phyloP scores from a whole-genome alignment of 345 rosid genomes.

The Citrus sp. region DNA sequence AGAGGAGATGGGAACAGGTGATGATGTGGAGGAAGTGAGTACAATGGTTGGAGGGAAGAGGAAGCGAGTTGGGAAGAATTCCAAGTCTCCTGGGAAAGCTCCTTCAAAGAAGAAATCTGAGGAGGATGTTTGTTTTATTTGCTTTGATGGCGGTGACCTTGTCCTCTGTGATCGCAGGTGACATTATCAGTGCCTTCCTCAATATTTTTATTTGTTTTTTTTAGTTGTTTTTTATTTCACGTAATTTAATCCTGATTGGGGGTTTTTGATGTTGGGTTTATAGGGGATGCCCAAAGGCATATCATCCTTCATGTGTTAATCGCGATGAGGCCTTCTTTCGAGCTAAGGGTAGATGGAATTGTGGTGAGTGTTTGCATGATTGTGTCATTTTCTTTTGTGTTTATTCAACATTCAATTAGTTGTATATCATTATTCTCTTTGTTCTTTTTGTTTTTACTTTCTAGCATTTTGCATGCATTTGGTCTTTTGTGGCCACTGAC shows the following conservation, averaged over 20 bases:
- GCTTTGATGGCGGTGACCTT: slow-evolving; percentile 97
- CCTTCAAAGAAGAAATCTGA: slow-evolving; percentile 63
- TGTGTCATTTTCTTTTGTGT: neutral
- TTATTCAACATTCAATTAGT: neutral
- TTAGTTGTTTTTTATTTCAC: neutral
- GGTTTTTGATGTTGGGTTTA: slow-evolving; percentile 5
- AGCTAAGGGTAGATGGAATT: slow-evolving; percentile 89
- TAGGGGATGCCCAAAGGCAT: slow-evolving; percentile 99
- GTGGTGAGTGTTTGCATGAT: slow-evolving; percentile 56
- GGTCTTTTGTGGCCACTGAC: slow-evolving; percentile 10
- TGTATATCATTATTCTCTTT: neutral
- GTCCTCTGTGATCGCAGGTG: slow-evolving; percentile 98
- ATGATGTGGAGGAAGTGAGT: slow-evolving; percentile 48
- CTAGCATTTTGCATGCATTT: slow-evolving; percentile 4
- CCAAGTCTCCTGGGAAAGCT: slow-evolving; percentile 40
- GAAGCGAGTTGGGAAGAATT: slow-evolving; percentile 60
- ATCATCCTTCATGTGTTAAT: slow-evolving; percentile 88
- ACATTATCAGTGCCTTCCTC: neutral
- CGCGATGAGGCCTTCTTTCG: slow-evolving; percentile 89
- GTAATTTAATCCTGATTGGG: neutral
- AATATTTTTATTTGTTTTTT: neutral
- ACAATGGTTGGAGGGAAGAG: slow-evolving; percentile 61
- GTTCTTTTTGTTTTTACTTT: neutral
- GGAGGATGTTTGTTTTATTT: slow-evolving; percentile 98
- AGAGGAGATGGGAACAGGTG: slow-evolving; percentile 26